A percentile compares a stretch with the other conserved stretches of the same genome.
These are phyloP conservation scores for Mortierella sp. DNA, from an alignment of 371 early-diverging fungal species.

Conservation along the genomic window DNA sequence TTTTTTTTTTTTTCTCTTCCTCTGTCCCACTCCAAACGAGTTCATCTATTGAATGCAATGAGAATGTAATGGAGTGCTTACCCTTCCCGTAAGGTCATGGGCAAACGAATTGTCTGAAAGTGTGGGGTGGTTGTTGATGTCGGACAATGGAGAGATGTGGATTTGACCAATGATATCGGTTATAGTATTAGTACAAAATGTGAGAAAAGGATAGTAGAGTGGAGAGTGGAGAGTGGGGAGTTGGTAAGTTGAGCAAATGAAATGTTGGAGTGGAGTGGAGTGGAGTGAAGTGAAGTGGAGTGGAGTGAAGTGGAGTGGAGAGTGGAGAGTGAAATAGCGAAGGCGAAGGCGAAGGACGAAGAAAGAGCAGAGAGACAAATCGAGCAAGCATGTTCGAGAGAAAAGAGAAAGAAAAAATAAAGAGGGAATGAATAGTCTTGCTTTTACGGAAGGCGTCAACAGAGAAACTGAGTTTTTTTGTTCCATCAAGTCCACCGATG, in stretches of 20 bases:
- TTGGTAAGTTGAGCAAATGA: not conserved
- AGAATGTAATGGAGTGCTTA: conserved; percentile 8
- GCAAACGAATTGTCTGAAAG: not conserved
- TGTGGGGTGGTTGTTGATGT: not conserved
- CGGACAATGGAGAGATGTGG: too few relatives aligned
- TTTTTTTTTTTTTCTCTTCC: not conserved
- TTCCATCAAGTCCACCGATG: conserved; percentile 12
- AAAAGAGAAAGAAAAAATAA: not conserved
- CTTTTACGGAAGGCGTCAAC: not conserved
- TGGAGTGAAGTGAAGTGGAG: not conserved
- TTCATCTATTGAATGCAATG: not conserved
- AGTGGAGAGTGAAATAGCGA: conserved; percentile 11
- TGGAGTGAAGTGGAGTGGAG: not conserved
- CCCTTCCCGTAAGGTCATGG: conserved; percentile 54
- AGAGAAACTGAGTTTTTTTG: too few relatives aligned
- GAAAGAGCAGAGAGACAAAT: not conserved
- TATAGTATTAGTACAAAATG: not conserved
- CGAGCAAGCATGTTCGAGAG: not conserved
- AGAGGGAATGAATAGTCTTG: not conserved
- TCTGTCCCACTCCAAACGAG: not conserved
- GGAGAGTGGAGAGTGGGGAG: conserved; percentile 9
- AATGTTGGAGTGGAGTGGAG: not conserved
- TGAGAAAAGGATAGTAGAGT: not conserved
- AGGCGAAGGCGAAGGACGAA: not conserved
- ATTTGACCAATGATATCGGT: too few relatives aligned